phyloP scores from a whole-genome alignment of 2,329 filamentous ascomycete species.

The Phaeosphaeria sp. region DNA sequence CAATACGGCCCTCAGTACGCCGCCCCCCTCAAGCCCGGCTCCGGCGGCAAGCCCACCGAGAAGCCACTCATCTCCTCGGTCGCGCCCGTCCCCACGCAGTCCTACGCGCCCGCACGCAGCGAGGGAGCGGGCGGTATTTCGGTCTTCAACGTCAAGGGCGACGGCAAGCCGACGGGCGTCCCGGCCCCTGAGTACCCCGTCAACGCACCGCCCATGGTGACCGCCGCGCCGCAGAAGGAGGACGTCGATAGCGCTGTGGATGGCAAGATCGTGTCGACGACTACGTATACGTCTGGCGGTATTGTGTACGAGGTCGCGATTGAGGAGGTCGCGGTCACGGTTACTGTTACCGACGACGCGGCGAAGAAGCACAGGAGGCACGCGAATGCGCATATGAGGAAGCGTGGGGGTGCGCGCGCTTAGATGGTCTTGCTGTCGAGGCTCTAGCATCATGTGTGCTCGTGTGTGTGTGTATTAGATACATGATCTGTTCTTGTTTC shows the following conservation, averaged over 20 bases:
- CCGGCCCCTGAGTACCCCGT: constrained; percentile 18
- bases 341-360: constrained; percentile 44
- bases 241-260: constrained; percentile 11
- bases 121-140: constrained; percentile 45
- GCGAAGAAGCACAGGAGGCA: constrained; percentile 28
- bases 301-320: constrained; percentile 55
- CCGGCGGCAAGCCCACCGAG: constrained; percentile 28
- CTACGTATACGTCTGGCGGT: constrained; percentile 51
- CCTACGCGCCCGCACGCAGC: constrained; percentile 39
- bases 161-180: constrained; percentile 11
- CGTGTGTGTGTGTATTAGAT: background rate
- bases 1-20: constrained; percentile 55
- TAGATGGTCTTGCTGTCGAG: constrained; percentile 32
- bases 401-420: background rate
- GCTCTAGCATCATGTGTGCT: too few relatives aligned
- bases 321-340: constrained; percentile 52
- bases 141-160: constrained; percentile 32
- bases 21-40: constrained; percentile 29
- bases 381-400: constrained; percentile 5
- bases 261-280: constrained; percentile 47
- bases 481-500: too few relatives aligned
- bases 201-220: constrained; percentile 29
- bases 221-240: constrained; percentile 25
- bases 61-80: constrained; percentile 21
- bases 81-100: constrained; percentile 41